Evolutionary conservation across 495 filamentous ascomycete genomes (phyloP).

Genomic region (Neurospora tetrasperma): DNA sequence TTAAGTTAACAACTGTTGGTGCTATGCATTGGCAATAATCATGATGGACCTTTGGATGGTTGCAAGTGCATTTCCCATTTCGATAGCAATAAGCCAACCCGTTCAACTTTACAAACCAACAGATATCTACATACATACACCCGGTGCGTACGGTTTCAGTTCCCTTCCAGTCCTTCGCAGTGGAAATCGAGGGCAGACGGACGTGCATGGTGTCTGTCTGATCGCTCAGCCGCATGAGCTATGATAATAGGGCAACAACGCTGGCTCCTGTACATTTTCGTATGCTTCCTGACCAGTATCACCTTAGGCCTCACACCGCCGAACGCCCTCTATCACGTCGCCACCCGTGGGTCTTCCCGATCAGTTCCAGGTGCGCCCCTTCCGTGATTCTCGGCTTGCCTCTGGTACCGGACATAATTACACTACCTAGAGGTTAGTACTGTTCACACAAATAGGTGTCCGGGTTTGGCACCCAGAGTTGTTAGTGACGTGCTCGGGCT

Average conservation of each 20-base stretch:
- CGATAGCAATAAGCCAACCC: neutral
- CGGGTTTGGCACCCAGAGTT: neutral
- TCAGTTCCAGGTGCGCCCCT: neutral
- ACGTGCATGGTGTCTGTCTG: neutral
- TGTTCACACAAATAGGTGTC: neutral
- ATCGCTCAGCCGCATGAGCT: neutral
- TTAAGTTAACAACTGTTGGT: neutral
- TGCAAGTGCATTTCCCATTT: neutral
- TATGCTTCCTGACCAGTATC: neutral
- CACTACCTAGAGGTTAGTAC: too few species aligned
- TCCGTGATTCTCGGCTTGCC: neutral
- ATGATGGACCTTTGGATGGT: neutral
- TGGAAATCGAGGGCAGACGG: neutral
- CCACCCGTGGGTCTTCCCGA: neutral
- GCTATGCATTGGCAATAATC: neutral
- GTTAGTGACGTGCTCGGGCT: neutral
- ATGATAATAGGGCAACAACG: neutral
- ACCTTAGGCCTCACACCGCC: neutral
- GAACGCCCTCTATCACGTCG: neutral
- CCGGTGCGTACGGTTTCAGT: neutral
- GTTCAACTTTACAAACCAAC: neutral
- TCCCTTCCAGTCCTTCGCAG: neutral
- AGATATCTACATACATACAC: neutral
- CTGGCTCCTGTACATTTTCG: neutral
- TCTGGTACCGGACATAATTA: neutral